Base-by-base conservation (phyloP, 257 asterid species). In the Jaltomata sinuosa region DNA sequence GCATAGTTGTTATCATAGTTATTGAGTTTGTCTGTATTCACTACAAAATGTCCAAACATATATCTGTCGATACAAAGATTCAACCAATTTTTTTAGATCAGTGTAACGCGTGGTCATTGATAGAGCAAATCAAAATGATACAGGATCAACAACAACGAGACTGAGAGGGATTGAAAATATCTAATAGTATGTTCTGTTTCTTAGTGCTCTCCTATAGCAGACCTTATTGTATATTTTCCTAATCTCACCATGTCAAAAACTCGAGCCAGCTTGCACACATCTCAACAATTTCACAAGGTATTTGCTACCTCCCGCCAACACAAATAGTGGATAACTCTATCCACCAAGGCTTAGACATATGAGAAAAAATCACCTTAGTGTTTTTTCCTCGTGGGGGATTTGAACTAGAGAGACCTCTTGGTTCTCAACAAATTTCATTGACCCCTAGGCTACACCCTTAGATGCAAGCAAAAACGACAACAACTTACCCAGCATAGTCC, bases 61-160 rank as follows among this genome's bases (percentile, higher is more conserved):
- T 40, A n/a, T 22, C 14, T 22, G 32, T 22, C 22, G 25, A 74
- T 45, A 74, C 57, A 40, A 38, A 45, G 10, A 3, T 38, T 38
- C 53, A 71, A 40, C 50, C 29, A 19, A 5, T 5, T 11, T 31
- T 31, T 64, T 25, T n/a, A 61, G 6, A 61, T 61, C 74, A 15
- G 34, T 1, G 8, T 18, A 67, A 67, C 27, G 1, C 77, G 18
- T 4, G 16, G 27, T 34, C 27, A 67, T 32, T 8, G 27, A 34
- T 32, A 50, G 55, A 50, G 55, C 55, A 4, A 15, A 15, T 15
- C 55, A 50, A 14, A 50, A 15, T 50, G 53, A 15, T 50, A 50
- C 55, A 50, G 55, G 55, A 4, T 89, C 89, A 9, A 86, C 86
- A 0, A 86, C 85, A n/a, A 86, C 67, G 69, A 83, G 71, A 38